Conservation (phyloP, 371 early-diverging fungal genomes). For the Mycotypha africana region DNA sequence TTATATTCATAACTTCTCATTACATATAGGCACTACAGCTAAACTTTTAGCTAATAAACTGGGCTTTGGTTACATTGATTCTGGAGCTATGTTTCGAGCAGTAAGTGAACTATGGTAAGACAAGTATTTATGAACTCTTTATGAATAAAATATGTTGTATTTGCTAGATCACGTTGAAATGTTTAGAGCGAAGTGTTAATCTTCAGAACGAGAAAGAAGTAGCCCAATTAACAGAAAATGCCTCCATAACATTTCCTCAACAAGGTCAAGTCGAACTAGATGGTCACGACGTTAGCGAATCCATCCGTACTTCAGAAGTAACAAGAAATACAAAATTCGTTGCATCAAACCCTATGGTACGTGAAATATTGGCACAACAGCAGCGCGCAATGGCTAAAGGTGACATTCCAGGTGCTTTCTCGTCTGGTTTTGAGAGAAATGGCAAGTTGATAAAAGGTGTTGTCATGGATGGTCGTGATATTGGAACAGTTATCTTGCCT, state of each 20-base stretch:
- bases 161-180: conserved; percentile 52
- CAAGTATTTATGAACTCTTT: too few relatives aligned
- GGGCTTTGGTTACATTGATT: conserved; percentile 79
- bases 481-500: conserved; percentile 86
- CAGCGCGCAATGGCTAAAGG: conserved; percentile 46
- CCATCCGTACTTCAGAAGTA: conserved; percentile 62
- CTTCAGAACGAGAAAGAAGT: conserved; percentile 25
- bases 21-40: conserved; percentile 80
- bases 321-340: conserved; percentile 62
- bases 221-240: conserved; percentile 17
- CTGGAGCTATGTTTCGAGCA: conserved; percentile 67
- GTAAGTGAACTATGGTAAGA: conserved; percentile 21
- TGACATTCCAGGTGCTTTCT: conserved; percentile 11
- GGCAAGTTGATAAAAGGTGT: conserved; percentile 46
- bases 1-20: not conserved
- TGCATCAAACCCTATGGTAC: conserved; percentile 63
- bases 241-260: conserved; percentile 22
- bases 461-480: conserved; percentile 95
- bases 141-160: too few relatives aligned
- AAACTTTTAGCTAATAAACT: conserved; percentile 65
- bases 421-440: conserved; percentile 15
- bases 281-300: conserved; percentile 59
- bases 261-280: conserved; percentile 51
- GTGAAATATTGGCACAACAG: conserved; percentile 57
- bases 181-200: conserved; percentile 35